Conservation (phyloP, 768 basidiomycete genomes). For the Tylopilus intermedius region DNA sequence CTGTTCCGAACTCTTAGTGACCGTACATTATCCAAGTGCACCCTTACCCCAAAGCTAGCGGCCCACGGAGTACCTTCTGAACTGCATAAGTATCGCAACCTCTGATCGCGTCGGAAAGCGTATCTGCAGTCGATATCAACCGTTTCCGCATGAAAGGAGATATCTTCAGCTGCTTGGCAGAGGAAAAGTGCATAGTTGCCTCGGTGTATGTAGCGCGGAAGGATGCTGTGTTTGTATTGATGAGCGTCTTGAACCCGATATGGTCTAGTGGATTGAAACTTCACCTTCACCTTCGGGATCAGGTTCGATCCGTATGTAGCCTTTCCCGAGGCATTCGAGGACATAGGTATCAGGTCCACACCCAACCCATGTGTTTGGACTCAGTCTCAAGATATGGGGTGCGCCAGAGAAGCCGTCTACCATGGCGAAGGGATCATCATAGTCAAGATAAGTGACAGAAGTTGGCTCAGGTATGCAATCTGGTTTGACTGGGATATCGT, state of each 20-base stretch:
- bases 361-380: constrained; percentile 70
- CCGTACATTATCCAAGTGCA: constrained; percentile 3
- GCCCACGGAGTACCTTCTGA: constrained; percentile 50
- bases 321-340: constrained; percentile 68
- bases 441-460: constrained; percentile 69
- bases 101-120: constrained; percentile 55
- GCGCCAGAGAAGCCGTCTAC: constrained; percentile 45
- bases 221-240: constrained; percentile 17
- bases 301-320: constrained; percentile 60
- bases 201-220: constrained; percentile 56
- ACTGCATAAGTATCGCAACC: constrained; percentile 66
- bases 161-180: constrained; percentile 40
- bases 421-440: constrained; percentile 68
- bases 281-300: constrained; percentile 34
- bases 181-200: constrained; percentile 40
- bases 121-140: constrained; percentile 48
- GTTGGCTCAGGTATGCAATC: constrained; percentile 48
- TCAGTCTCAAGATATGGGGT: constrained; percentile 52
- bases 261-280: neutral
- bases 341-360: constrained; percentile 70
- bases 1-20: constrained; percentile 30
- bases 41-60: constrained; percentile 45
- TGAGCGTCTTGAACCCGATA: constrained; percentile 2
- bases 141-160: constrained; percentile 54
- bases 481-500: neutral